Evolutionary conservation across 2,329 filamentous ascomycete genomes (phyloP).

Genomic region (Colletotrichum scovillei): DNA sequence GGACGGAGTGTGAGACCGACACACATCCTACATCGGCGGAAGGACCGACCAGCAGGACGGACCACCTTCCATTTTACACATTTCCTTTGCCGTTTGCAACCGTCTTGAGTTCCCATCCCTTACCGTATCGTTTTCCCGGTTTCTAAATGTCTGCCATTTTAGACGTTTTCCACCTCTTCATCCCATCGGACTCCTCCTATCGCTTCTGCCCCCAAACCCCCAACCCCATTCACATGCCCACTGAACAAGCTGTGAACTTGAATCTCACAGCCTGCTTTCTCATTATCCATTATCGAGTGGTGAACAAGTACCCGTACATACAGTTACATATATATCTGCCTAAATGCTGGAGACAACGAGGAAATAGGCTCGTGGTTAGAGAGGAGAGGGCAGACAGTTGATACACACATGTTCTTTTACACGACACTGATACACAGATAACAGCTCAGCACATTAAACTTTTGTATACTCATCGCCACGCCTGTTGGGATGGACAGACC

Average conservation of each 20-base stretch:
- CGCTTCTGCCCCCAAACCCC: neutral
- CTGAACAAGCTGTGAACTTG: neutral
- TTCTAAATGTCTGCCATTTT: neutral
- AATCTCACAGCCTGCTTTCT: neutral
- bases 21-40: neutral
- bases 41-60: neutral
- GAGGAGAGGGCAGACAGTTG: neutral
- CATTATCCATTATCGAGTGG: neutral
- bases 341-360: neutral
- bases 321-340: too few species aligned
- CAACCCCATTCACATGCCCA: conserved; percentile 6
- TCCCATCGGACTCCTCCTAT: neutral
- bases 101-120: neutral
- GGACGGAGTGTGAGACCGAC: conserved; percentile 7
- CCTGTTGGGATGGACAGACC: neutral
- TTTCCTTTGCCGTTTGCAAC: neutral
- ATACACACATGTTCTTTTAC: neutral
- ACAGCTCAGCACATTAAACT: conserved; percentile 5
- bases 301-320: neutral
- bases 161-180: neutral
- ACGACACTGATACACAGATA: neutral
- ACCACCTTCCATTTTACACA: neutral
- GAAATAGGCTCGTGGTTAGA: neutral
- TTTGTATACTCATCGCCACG: conserved; percentile 3
- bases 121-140: neutral